A percentile compares a stretch with the other conserved stretches of the same genome.
Conservation (phyloP, 176 grass and related monocot genomes). For the Phoenix roebelenii region DNA sequence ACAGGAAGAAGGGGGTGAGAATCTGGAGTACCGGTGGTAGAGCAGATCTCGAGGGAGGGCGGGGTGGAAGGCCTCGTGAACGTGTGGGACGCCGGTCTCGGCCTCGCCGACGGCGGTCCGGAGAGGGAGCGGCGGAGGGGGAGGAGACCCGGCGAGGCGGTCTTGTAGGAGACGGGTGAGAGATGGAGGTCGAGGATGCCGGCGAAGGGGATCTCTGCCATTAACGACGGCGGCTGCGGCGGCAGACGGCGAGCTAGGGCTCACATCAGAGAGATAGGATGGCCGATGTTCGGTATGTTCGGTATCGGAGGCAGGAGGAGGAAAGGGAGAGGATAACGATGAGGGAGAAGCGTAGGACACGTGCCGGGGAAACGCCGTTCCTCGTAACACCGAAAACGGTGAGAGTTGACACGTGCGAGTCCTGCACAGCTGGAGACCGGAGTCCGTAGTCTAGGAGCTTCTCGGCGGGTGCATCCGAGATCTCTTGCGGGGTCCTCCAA, state of each 20-base stretch:
- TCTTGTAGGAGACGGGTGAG: constrained; percentile 17
- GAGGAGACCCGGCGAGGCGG: not conserved
- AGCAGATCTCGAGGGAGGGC: constrained; percentile 15
- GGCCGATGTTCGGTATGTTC: no score
- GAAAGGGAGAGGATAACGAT: no score
- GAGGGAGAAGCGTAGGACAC: no score
- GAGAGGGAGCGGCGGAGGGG: constrained; percentile 8
- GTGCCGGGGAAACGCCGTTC: no score
- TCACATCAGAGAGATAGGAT: no score
- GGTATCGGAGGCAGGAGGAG: no score
- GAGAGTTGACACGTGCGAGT: no score
- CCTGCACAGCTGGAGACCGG: no score
- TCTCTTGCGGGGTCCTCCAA: no score
- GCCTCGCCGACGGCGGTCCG: constrained; percentile 1
- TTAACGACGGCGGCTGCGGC: constrained; percentile 15
- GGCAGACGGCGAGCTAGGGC: not conserved
- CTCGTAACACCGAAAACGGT: no score
- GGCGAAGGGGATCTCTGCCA: constrained; percentile 44
- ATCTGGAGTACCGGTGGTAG: constrained; percentile 30
- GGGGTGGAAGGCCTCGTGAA: not conserved
- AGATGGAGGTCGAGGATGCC: constrained; percentile 31
- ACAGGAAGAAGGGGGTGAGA: not conserved
- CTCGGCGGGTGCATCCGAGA: no score
- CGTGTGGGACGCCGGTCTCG: not conserved
- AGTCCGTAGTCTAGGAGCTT: no score